Evolutionary conservation across 2,329 filamentous ascomycete species (phyloP), one percentile per base, ranked within the genome.

Genomic region (Akanthomyces lecanii): DNA sequence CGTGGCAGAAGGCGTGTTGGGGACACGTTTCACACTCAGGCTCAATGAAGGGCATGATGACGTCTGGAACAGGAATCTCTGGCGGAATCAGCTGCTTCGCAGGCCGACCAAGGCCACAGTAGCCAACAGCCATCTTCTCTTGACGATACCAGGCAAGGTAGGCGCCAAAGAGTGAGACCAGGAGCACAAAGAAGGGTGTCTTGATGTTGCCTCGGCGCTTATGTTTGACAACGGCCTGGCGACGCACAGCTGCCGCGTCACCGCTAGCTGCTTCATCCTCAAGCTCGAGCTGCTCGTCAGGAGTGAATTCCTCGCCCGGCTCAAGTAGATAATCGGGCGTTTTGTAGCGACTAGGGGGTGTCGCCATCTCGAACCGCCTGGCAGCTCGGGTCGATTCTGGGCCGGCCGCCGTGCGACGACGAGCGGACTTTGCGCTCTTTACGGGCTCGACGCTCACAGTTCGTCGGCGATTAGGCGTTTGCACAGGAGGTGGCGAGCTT

Each of bases 101-200:
- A 54, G 85, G 80, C 60, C 88, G 85, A 28, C 90, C 95, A 60
- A 96, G 84, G 14, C 93, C 92, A 73, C 95, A 99, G 72, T 96
- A 99, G 40, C 96, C 95, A 23, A 98, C 91, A 18, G 91, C 89
- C n/a, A 97, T 80, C 81, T 98, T 98, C 76, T 99, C 95, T 72
- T 97, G 91, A 55, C 94, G 84, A 79, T 93, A 99, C 85, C 93
- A 95, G 10, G 85, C 85, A 36, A 83, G 89, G 66, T 96, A 91
- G 0, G 89, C 86, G 38, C 84, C 84, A 7, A 95, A 74, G 11
- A 95, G 76, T 0, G 89, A 87, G 23, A 90, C 72, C 3, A 94
- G 73, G 2, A 97, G 80, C 6, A 92, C 85, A 73, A 86, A 86
- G 2, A 94, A 80, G 18, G 91, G 88, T 0, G 85, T 85, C 64